Percentiles rank a stretch among this genome's conserved stretches.
Evolutionary conservation across 371 early-diverging fungal genomes (phyloP).

Genomic region (Dichotomocladium elegans): DNA sequence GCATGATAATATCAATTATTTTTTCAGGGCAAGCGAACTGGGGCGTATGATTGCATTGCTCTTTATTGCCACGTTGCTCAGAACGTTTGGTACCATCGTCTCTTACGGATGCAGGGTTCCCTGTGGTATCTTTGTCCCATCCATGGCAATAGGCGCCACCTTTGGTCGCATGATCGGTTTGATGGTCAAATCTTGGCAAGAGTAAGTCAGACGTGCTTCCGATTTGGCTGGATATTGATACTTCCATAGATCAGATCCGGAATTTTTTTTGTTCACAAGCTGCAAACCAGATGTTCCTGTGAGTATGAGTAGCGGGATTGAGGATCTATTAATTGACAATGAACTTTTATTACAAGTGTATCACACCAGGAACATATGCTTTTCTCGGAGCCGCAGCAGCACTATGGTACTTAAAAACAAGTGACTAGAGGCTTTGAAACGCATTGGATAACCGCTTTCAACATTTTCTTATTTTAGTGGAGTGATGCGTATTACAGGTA

Average conservation of each 20-base stretch:
- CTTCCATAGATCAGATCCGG: constrained; percentile 51
- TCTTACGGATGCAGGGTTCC: constrained; percentile 85
- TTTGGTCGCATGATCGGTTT: constrained; percentile 91
- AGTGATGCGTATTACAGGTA: constrained; percentile 67
- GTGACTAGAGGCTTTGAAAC: background rate
- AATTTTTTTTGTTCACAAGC: constrained; percentile 68
- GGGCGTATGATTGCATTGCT: constrained; percentile 50
- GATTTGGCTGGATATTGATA: background rate
- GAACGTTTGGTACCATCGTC: constrained; percentile 63
- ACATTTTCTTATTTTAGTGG: constrained; percentile 32
- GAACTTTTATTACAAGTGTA: too few relatives aligned
- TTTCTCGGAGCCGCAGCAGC: constrained; percentile 95
- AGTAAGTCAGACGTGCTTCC: constrained; percentile 14
- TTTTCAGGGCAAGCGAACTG: constrained; percentile 16
- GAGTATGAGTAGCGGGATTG: constrained; percentile 2
- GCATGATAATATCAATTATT: too few relatives aligned
- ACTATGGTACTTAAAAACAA: constrained; percentile 75
- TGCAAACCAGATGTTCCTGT: constrained; percentile 75
- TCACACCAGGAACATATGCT: constrained; percentile 94
- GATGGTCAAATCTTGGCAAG: constrained; percentile 61
- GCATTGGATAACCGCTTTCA: background rate
- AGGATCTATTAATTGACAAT: background rate
- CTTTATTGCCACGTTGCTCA: constrained; percentile 64
- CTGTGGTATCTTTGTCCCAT: constrained; percentile 92
- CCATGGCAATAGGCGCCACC: constrained; percentile 93